A percentile compares a stretch with the other conserved stretches of the same genome.
Evolutionary conservation across 176 grass and related monocot genomes (phyloP).

Genomic region (Rhynchospora pubera): DNA sequence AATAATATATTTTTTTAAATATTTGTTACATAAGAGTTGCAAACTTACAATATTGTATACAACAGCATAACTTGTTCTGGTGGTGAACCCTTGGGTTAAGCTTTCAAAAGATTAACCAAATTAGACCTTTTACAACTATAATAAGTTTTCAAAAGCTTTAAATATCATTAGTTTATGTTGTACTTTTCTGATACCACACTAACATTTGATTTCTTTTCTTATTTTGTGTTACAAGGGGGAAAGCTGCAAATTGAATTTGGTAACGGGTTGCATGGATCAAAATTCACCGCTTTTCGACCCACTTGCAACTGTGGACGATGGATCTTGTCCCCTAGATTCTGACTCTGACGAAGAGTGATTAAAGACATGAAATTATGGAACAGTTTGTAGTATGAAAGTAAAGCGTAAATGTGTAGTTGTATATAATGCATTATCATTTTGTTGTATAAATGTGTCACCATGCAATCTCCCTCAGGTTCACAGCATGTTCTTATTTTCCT

Average conservation of each 20-base stretch:
- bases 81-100: neutral
- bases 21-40: neutral
- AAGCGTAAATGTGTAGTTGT: slow-evolving; percentile 5
- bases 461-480: neutral
- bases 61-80: neutral
- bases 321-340: slow-evolving; percentile 49
- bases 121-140: neutral
- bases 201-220: neutral
- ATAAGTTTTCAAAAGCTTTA: too few relatives aligned
- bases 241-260: slow-evolving; percentile 83
- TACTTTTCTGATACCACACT: neutral
- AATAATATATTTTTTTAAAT: neutral
- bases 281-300: slow-evolving; percentile 59
- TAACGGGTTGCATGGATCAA: slow-evolving; percentile 73
- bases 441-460: neutral
- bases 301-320: slow-evolving; percentile 66
- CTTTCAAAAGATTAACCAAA: neutral
- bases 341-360: slow-evolving; percentile 33
- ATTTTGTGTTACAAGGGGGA: slow-evolving; percentile 35
- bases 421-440: neutral
- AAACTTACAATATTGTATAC: neutral
- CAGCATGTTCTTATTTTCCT: neutral
- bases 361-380: neutral
- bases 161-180: neutral
- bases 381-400: neutral